Base-by-base conservation (phyloP, 805 yeast species). In the Zygotorulaspora florentina region DNA sequence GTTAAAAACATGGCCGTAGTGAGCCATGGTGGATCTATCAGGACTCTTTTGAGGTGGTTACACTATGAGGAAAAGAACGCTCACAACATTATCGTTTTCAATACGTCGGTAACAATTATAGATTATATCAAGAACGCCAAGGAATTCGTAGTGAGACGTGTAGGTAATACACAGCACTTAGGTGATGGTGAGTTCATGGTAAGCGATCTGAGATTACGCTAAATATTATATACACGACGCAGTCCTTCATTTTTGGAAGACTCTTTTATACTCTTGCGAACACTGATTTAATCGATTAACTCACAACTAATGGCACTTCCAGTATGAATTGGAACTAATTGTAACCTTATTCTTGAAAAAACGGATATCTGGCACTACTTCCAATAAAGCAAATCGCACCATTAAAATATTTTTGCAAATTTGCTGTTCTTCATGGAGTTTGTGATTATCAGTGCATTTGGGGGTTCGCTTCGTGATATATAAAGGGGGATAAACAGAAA, bases 11-110 rank as follows among this genome's bases (percentile, higher is more conserved):
- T 84, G 2, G 68, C 81, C 11, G 48, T 86, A 16, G 78, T 87
- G 46, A 79, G 88, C 11, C 96, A 87, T 61, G 96, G 96, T 16
- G 95, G 95, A 8, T 84, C 85, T 1, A 81, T 87, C 13, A 76
- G 87, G 38, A 75, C 80, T 25, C 72, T 82, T 30, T 59, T 78
- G 33, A 75, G 75, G 48, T 71, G 80, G 59, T 66, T 84, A 35
- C 65, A 78, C 40, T 56, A 62, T 4, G 72, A 68, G 2, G 68
- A 79, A 42, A 66, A 64, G 3, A 63, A 67, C 3, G 68, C 66
- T 1, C 64, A 77, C 41, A 59, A 65, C 1, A 65, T 65, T 3
- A 82, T 83, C 31, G 93, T 91, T 0, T 84, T 73, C 62, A 87
- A 87, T 62, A 85, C 95, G 1, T 82, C 90, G 4, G 74, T 87